A percentile compares a stretch with the other conserved stretches of the same genome.
phyloP scores from a whole-genome alignment of 768 basidiomycete genomes.

The Leccinum uliginosum region DNA sequence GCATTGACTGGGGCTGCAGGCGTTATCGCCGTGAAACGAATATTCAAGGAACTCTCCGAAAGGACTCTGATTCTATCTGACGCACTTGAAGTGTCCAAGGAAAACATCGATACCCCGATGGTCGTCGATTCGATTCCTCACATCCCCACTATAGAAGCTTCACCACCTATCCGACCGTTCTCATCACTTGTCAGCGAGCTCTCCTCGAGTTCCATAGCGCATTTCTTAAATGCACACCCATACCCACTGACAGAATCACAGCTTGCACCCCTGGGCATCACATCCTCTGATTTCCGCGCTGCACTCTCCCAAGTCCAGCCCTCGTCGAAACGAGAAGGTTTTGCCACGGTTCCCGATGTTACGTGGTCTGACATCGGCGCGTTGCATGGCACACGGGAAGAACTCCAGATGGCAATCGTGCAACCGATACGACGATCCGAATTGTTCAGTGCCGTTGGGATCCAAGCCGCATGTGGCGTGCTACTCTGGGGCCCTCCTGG shows the following conservation, averaged over 20 bases:
- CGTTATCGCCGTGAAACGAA: slow-evolving; percentile 93
- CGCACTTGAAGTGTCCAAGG: slow-evolving; percentile 12
- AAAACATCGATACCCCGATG: slow-evolving; percentile 34
- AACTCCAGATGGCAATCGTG: slow-evolving; percentile 96
- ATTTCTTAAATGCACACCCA: slow-evolving; percentile 87
- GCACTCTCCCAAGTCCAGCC: slow-evolving; percentile 92
- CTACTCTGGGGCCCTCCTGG: slow-evolving; percentile 99
- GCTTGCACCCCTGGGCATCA: slow-evolving; percentile 79
- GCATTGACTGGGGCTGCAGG: slow-evolving; percentile 92
- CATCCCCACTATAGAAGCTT: slow-evolving; percentile 17
- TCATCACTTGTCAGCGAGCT: slow-evolving; percentile 37
- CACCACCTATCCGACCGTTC: slow-evolving; percentile 26
- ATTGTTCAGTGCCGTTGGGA: slow-evolving; percentile 83
- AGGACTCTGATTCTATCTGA: slow-evolving; percentile 57
- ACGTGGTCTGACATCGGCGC: slow-evolving; percentile 96
- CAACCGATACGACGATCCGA: slow-evolving; percentile 90
- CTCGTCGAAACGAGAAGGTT: slow-evolving; percentile 95
- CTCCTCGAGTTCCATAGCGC: slow-evolving; percentile 69
- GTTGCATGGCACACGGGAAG: slow-evolving; percentile 78
- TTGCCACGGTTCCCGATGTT: slow-evolving; percentile 94
- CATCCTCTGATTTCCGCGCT: slow-evolving; percentile 67
- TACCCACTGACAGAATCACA: slow-evolving; percentile 71
- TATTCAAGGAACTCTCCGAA: slow-evolving; percentile 77
- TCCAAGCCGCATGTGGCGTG: slow-evolving; percentile 89
- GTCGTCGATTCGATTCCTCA: slow-evolving; percentile 29